phyloP scores from a whole-genome alignment of 768 basidiomycete species.

The Tylopilus cervinicoccineus region DNA sequence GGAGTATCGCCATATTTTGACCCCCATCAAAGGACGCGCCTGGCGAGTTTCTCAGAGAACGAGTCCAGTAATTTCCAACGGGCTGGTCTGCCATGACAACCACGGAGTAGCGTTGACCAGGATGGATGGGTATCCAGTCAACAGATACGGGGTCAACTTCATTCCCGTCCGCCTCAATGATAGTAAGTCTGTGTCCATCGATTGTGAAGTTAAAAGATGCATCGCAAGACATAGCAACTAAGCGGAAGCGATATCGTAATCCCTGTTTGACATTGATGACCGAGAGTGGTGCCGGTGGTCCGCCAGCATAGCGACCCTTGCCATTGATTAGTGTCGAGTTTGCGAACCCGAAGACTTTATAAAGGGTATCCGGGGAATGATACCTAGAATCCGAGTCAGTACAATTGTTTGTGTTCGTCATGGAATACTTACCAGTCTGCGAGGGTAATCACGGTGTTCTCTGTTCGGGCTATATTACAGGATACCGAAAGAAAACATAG shows the following conservation, averaged over 20 bases:
- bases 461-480: constrained; percentile 4
- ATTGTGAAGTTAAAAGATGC: constrained; percentile 2
- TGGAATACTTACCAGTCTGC: background rate
- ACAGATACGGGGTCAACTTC: background rate
- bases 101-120: constrained; percentile 6
- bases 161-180: constrained; percentile 4
- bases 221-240: constrained; percentile 1
- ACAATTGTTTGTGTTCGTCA: background rate
- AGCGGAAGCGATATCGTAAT: constrained; percentile 5
- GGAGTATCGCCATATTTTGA: constrained; percentile 4
- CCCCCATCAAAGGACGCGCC: background rate
- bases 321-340: constrained; percentile 7
- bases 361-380: background rate
- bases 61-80: constrained; percentile 52
- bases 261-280: background rate
- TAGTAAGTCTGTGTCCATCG: constrained; percentile 7
- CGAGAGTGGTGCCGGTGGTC: constrained; percentile 1
- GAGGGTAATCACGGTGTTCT: constrained; percentile 33
- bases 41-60: constrained; percentile 28
- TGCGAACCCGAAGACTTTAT: background rate
- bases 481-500: background rate
- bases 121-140: background rate
- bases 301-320: constrained; percentile 4
- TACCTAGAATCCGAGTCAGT: background rate
- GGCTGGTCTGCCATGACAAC: constrained; percentile 42